A percentile compares a stretch with the other conserved stretches of the same genome.
These are phyloP conservation scores for Eruca vesicaria DNA, from an alignment of 441 rosid genomes.

Conservation along the genomic window DNA sequence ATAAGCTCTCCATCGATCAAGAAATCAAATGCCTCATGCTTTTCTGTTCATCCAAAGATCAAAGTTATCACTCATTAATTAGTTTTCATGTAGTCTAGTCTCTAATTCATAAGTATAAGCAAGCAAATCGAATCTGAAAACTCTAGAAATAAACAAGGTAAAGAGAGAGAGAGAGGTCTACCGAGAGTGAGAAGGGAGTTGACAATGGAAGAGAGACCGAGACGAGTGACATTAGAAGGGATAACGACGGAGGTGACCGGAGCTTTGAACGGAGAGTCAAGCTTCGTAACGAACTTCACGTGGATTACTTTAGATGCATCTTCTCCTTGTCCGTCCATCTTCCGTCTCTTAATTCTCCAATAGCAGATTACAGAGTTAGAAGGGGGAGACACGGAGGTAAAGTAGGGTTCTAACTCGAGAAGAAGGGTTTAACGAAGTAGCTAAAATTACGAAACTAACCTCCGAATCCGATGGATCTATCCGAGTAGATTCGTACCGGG, in stretches of 20 bases:
- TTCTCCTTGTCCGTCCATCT: conserved; percentile 52
- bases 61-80: background rate
- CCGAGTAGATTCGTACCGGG: no score
- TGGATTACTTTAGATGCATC: conserved; percentile 59
- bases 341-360: conserved; percentile 1
- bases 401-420: conserved; percentile 26
- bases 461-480: no score
- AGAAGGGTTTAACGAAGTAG: conserved; percentile 17
- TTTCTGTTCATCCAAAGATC: conserved; percentile 43
- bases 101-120: background rate
- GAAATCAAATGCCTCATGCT: conserved; percentile 84
- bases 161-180: conserved; percentile 4
- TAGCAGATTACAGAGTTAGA: background rate
- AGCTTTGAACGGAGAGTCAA: conserved; percentile 54
- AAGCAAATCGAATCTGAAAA: background rate
- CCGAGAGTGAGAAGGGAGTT: conserved; percentile 71
- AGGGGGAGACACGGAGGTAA: background rate
- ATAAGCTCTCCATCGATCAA: conserved; percentile 87
- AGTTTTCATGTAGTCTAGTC: background rate
- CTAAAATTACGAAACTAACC: background rate
- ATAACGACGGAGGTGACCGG: conserved; percentile 64
- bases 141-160: background rate
- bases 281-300: conserved; percentile 80
- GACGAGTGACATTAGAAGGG: conserved; percentile 81
- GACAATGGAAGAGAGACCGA: conserved; percentile 82